These are phyloP conservation scores for Ulota crispa DNA, from an alignment of 225 moss, liverwort and hornwort genomes.

Conservation along the genomic window DNA sequence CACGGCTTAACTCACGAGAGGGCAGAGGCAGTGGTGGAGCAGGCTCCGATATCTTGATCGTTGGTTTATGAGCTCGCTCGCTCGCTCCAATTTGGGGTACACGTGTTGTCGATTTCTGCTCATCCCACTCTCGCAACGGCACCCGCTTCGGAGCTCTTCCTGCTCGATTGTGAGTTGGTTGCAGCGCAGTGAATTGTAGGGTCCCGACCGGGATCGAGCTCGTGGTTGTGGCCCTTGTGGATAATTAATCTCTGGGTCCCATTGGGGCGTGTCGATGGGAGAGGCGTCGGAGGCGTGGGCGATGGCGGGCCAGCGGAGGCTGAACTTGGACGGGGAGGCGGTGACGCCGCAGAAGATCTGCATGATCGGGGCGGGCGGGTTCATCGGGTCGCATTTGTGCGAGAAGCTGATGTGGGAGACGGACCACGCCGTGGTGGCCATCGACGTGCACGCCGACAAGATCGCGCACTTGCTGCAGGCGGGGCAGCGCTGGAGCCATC, in stretches of 20 bases:
- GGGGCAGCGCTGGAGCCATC: conserved; percentile 40
- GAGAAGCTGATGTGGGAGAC: conserved; percentile 63
- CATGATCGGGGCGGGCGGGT: conserved; percentile 62
- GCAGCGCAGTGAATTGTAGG: neutral
- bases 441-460: conserved; percentile 62
- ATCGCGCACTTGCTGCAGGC: conserved; percentile 57
- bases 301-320: conserved; percentile 18
- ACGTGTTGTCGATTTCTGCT: neutral
- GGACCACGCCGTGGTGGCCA: conserved; percentile 43
- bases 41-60: neutral
- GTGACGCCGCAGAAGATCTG: conserved; percentile 44
- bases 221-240: neutral
- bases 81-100: neutral
- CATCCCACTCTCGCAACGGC: neutral
- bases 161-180: neutral
- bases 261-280: neutral
- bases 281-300: neutral
- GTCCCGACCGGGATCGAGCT: neutral
- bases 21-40: neutral
- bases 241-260: neutral
- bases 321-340: conserved; percentile 50
- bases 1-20: neutral
- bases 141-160: neutral
- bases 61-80: neutral
- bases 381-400: conserved; percentile 73